These are phyloP conservation scores for Flueggea neowawraea DNA, from an alignment of 441 rosid genomes.

Conservation along the genomic window DNA sequence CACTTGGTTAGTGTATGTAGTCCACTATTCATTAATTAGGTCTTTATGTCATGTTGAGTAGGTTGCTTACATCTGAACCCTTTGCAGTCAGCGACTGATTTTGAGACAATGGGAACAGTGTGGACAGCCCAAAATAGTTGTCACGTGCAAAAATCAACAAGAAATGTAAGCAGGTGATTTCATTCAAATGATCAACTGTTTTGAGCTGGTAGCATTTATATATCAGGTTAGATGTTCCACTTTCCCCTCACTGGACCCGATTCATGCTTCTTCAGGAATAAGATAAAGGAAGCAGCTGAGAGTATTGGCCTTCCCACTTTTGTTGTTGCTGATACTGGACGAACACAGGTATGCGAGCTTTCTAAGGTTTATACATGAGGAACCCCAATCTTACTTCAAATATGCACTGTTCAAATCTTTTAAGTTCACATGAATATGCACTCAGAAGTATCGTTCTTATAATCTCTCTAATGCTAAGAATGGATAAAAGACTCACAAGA, in stretches of 20 bases:
- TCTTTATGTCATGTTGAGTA: too few species aligned
- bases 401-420: too few species aligned
- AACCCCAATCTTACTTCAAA: too few species aligned
- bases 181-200: slow-evolving; percentile 8
- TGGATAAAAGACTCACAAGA: too few species aligned
- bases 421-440: too few species aligned
- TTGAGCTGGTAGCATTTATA: slow-evolving; percentile 1
- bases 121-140: slow-evolving; percentile 91
- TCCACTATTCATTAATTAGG: too few species aligned
- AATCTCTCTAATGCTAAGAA: too few species aligned
- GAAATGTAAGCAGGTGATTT: slow-evolving; percentile 80
- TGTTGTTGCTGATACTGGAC: slow-evolving; percentile 93
- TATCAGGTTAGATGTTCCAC: background rate
- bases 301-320: slow-evolving; percentile 77
- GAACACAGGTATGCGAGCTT: slow-evolving; percentile 57
- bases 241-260: too few species aligned
- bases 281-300: slow-evolving; percentile 75
- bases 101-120: slow-evolving; percentile 76
- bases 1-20: too few species aligned
- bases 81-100: slow-evolving; percentile 59
- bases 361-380: background rate
- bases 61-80: too few species aligned
- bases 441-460: too few species aligned
- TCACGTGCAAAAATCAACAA: slow-evolving; percentile 77
- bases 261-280: slow-evolving; percentile 46